Conservation (phyloP, 2,329 filamentous ascomycete genomes). For the Aspergillus sp. region DNA sequence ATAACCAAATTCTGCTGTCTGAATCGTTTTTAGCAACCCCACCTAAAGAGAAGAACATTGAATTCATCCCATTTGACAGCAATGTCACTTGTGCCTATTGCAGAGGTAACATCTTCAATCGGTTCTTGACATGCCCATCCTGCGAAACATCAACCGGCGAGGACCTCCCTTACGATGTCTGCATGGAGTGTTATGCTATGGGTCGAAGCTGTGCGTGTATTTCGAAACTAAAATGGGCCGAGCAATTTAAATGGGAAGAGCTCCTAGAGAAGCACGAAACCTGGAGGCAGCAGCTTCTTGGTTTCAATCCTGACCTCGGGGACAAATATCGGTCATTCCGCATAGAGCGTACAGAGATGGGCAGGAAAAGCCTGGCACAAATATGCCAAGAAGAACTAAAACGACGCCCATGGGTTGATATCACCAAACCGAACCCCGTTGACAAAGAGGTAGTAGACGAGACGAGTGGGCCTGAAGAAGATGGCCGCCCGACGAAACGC, state of each 20-base stretch:
- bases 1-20: slow-evolving; percentile 74
- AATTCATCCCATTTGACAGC: slow-evolving; percentile 80
- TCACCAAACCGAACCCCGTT: slow-evolving; percentile 66
- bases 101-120: slow-evolving; percentile 93
- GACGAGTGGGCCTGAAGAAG: slow-evolving; percentile 57
- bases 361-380: slow-evolving; percentile 80
- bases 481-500: slow-evolving; percentile 62
- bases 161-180: slow-evolving; percentile 76
- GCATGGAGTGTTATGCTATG: slow-evolving; percentile 99
- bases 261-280: slow-evolving; percentile 74
- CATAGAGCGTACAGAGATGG: slow-evolving; percentile 64
- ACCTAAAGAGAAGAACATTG: slow-evolving; percentile 65
- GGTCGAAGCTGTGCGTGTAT: slow-evolving; percentile 88
- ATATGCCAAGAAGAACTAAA: slow-evolving; percentile 90
- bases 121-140: slow-evolving; percentile 86
- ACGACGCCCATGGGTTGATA: slow-evolving; percentile 77
- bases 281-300: slow-evolving; percentile 78
- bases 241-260: slow-evolving; percentile 86
- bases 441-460: slow-evolving; percentile 31
- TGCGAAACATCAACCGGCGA: slow-evolving; percentile 76
- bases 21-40: slow-evolving; percentile 74
- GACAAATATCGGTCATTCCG: slow-evolving; percentile 61
- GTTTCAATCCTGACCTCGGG: slow-evolving; percentile 67
- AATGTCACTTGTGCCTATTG: slow-evolving; percentile 96
- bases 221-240: slow-evolving; percentile 82